Base-by-base conservation (phyloP, 2,329 filamentous ascomycete genomes). In the Monosporascus sp. region DNA sequence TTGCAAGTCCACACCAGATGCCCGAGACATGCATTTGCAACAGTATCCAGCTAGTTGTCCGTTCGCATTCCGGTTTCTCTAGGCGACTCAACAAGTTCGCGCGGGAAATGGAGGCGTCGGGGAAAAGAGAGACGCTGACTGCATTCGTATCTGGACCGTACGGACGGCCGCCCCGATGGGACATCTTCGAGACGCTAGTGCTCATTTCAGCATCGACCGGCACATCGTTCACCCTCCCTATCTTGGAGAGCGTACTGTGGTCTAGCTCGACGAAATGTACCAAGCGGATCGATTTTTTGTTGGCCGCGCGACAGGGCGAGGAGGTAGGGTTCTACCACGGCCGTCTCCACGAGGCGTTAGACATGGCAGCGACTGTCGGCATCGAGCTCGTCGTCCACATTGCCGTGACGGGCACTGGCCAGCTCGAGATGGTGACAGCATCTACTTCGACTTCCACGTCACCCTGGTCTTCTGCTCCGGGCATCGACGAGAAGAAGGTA, bases 121-220 rank as follows among this genome's bases (percentile, higher is more conserved):
- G 57, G 27, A 67, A 59, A 25, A 69, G 65, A 50, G 56, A 65
- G 39, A 68, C 58, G 5, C 53, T 75, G 35, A 77, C 73, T 15
- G 73, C 73, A 1, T 80, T 84, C 38, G 70, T 85, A 2, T 70
- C 77, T 1, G 82, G 82, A 0, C 82, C 82, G 0, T 85, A 78
- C 46, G 82, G 82, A 17, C 67, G 67, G 5, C 79, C 81, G 2
- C 79, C 81, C 0, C 70, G 72, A 5, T 83, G 80, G 78, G 74
- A 83, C 48, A 71, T 78, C 0, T 85, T 79, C 62, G 82, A 85
- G 65, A 82, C 80, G 0, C 65, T 85, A 44, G 69, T 86, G 5
- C 70, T 86, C 3, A 78, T 85, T 43, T 82, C 81, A 0, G 82
- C 82, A 0, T 85, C 82, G 0, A 86, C 82, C 0, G 82, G 82